Evolutionary conservation across 192 early-diverging fungal genomes (phyloP).

Genomic region (Coemansia sp.): DNA sequence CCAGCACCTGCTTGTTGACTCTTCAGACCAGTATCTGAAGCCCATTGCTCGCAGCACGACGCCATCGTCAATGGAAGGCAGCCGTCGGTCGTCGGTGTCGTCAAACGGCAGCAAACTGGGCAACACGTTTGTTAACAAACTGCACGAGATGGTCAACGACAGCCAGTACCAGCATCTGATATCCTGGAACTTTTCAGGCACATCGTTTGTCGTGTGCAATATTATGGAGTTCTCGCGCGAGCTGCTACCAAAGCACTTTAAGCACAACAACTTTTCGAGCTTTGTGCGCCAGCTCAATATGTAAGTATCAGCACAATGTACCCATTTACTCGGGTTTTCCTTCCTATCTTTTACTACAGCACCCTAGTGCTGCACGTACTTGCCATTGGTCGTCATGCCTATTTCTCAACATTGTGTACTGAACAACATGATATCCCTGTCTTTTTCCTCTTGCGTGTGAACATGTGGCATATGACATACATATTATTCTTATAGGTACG

Average conservation of each 20-base stretch:
- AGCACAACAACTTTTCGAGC: conserved; percentile 89
- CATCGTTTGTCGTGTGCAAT: conserved; percentile 88
- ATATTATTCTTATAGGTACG: conserved; percentile 56
- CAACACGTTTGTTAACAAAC: conserved; percentile 65
- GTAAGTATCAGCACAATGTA: conserved; percentile 43
- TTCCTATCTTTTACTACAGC: neutral
- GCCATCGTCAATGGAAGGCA: conserved; percentile 46
- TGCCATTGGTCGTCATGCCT: conserved; percentile 1
- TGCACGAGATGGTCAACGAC: conserved; percentile 80
- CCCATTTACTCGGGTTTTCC: neutral
- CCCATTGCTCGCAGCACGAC: conserved; percentile 49
- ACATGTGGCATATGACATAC: neutral
- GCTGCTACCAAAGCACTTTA: conserved; percentile 89
- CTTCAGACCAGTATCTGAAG: conserved; percentile 53
- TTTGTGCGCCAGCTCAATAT: conserved; percentile 88
- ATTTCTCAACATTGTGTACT: neutral
- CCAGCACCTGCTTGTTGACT: conserved; percentile 44
- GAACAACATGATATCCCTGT: neutral
- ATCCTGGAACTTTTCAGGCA: conserved; percentile 84
- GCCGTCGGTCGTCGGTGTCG: conserved; percentile 50
- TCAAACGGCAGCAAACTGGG: conserved; percentile 45
- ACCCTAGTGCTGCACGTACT: neutral
- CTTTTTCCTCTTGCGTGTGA: conserved; percentile 1
- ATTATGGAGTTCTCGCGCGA: conserved; percentile 87
- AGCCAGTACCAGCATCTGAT: conserved; percentile 84